Percentiles rank a stretch among this genome's conserved stretches.
Conservation (phyloP, 2,329 filamentous ascomycete genomes). For the Arthrobotrys megalospora region DNA sequence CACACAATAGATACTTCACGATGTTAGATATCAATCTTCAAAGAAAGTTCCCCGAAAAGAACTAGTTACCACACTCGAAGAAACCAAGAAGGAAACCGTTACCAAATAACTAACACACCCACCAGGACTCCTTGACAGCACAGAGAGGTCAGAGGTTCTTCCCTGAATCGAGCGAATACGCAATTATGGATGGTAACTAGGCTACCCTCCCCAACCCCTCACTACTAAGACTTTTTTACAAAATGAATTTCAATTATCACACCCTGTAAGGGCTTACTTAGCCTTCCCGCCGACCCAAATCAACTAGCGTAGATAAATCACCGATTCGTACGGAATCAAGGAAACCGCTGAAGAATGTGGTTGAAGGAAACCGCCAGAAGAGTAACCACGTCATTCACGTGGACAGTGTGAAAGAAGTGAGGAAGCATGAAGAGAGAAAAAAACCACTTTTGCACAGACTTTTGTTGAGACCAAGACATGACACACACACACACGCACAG, state of each 20-base stretch:
- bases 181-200: slow-evolving; percentile 7
- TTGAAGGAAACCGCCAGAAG: not conserved
- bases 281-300: slow-evolving; percentile 2
- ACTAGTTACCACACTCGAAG: not conserved
- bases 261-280: slow-evolving; percentile 26
- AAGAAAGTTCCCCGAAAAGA: not conserved
- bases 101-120: not conserved
- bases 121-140: not conserved
- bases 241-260: slow-evolving; percentile 16
- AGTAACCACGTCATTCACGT: slow-evolving; percentile 34
- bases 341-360: slow-evolving; percentile 23
- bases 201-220: slow-evolving; percentile 14
- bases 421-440: not conserved
- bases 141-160: not conserved
- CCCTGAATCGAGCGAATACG: not conserved
- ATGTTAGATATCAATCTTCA: not conserved
- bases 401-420: slow-evolving; percentile 1
- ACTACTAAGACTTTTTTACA: not conserved
- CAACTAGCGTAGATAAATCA: not conserved
- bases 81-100: not conserved
- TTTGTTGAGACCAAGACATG: not conserved
- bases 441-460: not conserved
- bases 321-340: slow-evolving; percentile 19
- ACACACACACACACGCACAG: not conserved
- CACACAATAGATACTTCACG: not conserved